Evolutionary conservation across 371 early-diverging fungal genomes (phyloP).

Genomic region (Mucor saturninus): DNA sequence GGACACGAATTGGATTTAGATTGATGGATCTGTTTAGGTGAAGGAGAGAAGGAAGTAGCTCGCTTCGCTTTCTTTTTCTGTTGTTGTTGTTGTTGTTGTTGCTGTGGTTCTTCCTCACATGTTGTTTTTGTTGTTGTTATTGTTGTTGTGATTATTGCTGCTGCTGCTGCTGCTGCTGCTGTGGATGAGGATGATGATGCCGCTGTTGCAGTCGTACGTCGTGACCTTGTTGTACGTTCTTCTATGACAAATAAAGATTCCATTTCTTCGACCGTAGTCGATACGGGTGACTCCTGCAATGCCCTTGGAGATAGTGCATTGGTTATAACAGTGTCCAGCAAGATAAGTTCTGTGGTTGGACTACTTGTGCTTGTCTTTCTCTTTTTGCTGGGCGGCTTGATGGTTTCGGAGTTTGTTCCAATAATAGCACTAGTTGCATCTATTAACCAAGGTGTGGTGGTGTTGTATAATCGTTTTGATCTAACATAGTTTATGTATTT

Average conservation of each 20-base stretch:
- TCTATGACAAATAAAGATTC: slow-evolving; percentile 3
- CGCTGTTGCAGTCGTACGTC: slow-evolving; percentile 20
- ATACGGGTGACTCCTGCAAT: background rate
- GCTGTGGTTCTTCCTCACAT: background rate
- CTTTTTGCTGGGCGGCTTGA: slow-evolving; percentile 10
- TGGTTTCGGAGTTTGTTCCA: slow-evolving; percentile 6
- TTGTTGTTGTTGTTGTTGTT: background rate
- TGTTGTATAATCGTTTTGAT: slow-evolving; percentile 22
- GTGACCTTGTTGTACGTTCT: slow-evolving; percentile 19
- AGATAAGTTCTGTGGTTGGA: background rate
- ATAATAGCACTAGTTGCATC: background rate
- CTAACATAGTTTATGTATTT: slow-evolving; percentile 6
- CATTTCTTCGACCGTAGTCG: background rate
- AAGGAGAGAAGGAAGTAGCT: slow-evolving; percentile 1
- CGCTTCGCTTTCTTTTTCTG: background rate
- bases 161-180: background rate
- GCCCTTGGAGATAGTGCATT: background rate
- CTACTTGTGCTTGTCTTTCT: slow-evolving; percentile 5
- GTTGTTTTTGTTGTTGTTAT: background rate
- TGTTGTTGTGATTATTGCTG: slow-evolving; percentile 1
- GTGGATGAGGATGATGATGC: background rate
- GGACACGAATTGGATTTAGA: background rate
- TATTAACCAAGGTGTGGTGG: background rate
- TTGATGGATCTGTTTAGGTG: background rate
- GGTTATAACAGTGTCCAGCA: background rate